phyloP scores from a whole-genome alignment of 805 yeast genomes.

The Saccharomyces kudriavzevii region DNA sequence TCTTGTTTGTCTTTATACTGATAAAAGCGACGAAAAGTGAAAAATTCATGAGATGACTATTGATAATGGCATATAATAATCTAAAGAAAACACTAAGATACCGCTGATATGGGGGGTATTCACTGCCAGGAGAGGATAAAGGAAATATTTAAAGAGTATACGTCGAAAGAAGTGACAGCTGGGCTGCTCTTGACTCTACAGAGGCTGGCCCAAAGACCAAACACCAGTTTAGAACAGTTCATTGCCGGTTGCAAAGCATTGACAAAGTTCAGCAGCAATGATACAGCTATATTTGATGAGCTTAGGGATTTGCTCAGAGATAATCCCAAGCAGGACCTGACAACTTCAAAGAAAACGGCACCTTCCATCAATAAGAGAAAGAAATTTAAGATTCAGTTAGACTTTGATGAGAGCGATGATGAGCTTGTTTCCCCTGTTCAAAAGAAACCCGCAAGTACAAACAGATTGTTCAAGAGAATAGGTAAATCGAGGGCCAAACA shows the following conservation, averaged over 20 bases:
- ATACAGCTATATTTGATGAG: not conserved
- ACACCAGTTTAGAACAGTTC: constrained; percentile 11
- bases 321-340: not conserved
- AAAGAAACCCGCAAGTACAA: not conserved
- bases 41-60: not conserved
- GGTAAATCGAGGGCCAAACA: constrained; percentile 15
- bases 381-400: not conserved
- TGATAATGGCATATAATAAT: not conserved
- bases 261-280: constrained; percentile 20
- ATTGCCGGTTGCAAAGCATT: constrained; percentile 18
- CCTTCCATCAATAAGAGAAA: not conserved
- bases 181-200: constrained; percentile 7
- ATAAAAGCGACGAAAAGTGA: not conserved
- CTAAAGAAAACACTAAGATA: not conserved
- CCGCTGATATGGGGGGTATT: not conserved
- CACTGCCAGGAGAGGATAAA: not conserved
- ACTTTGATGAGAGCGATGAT: constrained; percentile 3
- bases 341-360: not conserved
- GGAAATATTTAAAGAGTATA: not conserved
- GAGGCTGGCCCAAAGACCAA: constrained; percentile 13
- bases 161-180: not conserved
- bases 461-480: constrained; percentile 14
- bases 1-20: not conserved
- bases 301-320: constrained; percentile 2
- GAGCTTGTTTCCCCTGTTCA: not conserved